phyloP scores from a whole-genome alignment of 306 rosid species.

The Rosa chinensis region DNA sequence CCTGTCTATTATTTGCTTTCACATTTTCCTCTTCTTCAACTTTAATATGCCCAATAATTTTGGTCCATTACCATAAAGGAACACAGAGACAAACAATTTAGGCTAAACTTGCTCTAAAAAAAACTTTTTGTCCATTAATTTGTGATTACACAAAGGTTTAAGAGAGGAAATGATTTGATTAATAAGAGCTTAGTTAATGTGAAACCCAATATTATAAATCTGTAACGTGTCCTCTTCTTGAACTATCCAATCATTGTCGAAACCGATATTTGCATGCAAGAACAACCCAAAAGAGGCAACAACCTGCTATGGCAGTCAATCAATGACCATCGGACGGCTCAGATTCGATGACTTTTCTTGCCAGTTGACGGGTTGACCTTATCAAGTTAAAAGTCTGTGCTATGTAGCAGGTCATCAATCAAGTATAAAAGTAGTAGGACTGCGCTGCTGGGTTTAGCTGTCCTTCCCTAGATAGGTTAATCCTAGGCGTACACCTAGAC shows the following conservation, averaged over 20 bases:
- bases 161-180: constrained; percentile 35
- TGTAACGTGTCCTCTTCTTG: constrained; percentile 30
- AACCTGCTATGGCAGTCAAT: neutral
- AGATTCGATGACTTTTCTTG: neutral
- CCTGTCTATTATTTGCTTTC: neutral
- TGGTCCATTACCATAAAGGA: constrained; percentile 13
- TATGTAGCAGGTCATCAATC: neutral
- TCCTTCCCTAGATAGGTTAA: neutral
- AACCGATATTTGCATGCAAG: constrained; percentile 15
- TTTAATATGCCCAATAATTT: constrained; percentile 20
- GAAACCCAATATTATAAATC: neutral
- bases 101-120: neutral
- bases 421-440: neutral
- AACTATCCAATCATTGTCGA: constrained; percentile 42
- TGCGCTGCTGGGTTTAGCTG: neutral
- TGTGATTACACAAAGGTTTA: neutral
- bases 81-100: neutral
- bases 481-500: constrained; percentile 33
- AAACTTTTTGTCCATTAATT: neutral
- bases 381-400: neutral
- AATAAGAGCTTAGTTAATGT: constrained; percentile 6
- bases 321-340: neutral
- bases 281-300: neutral
- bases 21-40: neutral
- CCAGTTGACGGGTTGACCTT: neutral